Base-by-base conservation (phyloP, 192 early-diverging fungal genomes). In the Coemansia sp. region DNA sequence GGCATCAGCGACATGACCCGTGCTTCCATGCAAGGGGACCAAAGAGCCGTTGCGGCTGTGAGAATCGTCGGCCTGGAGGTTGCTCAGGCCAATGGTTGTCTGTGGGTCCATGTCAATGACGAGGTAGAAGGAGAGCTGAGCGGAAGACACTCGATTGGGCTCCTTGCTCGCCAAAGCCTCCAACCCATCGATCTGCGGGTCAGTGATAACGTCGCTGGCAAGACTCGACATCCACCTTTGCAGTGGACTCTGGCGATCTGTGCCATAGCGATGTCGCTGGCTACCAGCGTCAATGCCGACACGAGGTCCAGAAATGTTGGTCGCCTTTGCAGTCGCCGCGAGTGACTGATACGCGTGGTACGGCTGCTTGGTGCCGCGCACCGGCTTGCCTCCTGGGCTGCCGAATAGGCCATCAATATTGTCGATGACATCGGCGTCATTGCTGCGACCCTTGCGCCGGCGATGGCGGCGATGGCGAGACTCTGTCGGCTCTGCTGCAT, bases 61-160 rank as follows among this genome's bases (percentile, higher is more conserved):
- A 34, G 29, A 48, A 3, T 67, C 76, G 10, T 71, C 76, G 0
- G 59, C 51, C 13, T 68, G 64, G 15, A 83, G 68, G 39, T 53
- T 73, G 29, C 13, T 77, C 22, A 83, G 62, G 0, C 67, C 72
- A 27, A 63, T 45, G 0, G 81, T 83, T 5, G 81, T 83, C 42
- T 78, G 73, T 51, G 81, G 81, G 50, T 83, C 81, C 81, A 83
- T 83, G 31, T 83, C 81, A 32, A 83, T 62, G 19, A 83, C 40
- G 32, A 83, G 50, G 27, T 78, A 83, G 64, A 70, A 83, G 17
- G 76, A 76, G n/a, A 83, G 67, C 61, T 78, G 6, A 24, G 46
- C 0, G 17, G 13, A 17, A 29, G 46, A 20, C 9, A 50, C 46
- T 50, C 9, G 46, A 3, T 22, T 4, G 46, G 46, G 46, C 8